These are phyloP conservation scores for Trichoderma brevicompactum DNA, from an alignment of 2,329 filamentous ascomycete genomes.

Conservation along the genomic window DNA sequence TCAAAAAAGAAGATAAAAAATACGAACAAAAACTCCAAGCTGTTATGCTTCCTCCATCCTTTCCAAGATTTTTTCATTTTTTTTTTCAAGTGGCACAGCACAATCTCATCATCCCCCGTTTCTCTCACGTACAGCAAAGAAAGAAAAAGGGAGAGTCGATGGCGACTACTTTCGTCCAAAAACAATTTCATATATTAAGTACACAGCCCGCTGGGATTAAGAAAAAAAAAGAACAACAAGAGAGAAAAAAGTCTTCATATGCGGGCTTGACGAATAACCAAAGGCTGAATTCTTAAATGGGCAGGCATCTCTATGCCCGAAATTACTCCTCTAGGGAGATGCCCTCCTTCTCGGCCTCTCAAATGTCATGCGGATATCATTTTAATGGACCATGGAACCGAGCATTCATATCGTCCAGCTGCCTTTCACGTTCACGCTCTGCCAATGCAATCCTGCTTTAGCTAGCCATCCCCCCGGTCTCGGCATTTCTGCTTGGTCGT, in stretches of 20 bases:
- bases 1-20: not conserved
- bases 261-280: conserved; percentile 17
- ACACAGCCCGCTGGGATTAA: conserved; percentile 22
- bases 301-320: conserved; percentile 10
- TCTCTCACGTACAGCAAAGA: not conserved
- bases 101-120: too few relatives aligned
- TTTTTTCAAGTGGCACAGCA: not conserved
- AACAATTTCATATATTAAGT: conserved; percentile 24
- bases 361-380: conserved; percentile 21
- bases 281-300: conserved; percentile 13
- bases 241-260: conserved; percentile 15
- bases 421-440: conserved; percentile 17
- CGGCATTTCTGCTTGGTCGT: conserved; percentile 40
- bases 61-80: not conserved
- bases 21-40: not conserved
- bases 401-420: conserved; percentile 18
- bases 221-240: conserved; percentile 2
- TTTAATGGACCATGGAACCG: conserved; percentile 11
- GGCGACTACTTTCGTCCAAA: not conserved
- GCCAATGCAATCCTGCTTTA: conserved; percentile 1
- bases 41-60: not conserved
- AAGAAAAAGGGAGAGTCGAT: conserved; percentile 4
- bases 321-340: conserved; percentile 6
- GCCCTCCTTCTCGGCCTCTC: not conserved
- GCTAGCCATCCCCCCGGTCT: conserved; percentile 36